These are phyloP conservation scores for Zopfochytrium polystomum DNA, from an alignment of 371 early-diverging fungal genomes.

Conservation along the genomic window DNA sequence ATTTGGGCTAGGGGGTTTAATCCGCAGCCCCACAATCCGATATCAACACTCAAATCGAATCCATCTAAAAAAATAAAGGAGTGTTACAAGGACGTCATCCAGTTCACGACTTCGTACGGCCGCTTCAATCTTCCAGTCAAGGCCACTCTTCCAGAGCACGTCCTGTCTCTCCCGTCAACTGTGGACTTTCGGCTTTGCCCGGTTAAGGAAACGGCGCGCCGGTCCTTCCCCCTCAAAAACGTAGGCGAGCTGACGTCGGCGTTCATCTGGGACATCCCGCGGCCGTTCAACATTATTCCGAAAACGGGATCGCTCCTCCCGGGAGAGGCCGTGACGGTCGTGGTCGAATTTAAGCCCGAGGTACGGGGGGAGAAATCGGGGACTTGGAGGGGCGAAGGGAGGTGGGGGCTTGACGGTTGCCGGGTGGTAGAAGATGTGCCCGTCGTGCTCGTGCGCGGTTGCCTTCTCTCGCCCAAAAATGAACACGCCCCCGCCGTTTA, in stretches of 20 bases:
- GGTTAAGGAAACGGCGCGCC: conserved; percentile 37
- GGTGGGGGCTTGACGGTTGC: no score
- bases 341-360: conserved; percentile 43
- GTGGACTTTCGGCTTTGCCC: conserved; percentile 49
- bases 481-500: neutral
- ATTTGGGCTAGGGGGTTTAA: neutral
- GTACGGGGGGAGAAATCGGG: no score
- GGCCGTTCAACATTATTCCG: conserved; percentile 43
- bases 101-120: conserved; percentile 48
- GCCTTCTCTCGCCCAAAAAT: neutral
- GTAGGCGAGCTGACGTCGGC: conserved; percentile 42
- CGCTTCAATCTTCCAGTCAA: conserved; percentile 46
- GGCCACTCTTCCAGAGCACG: conserved; percentile 50
- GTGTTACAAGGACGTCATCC: conserved; percentile 46
- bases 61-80: conserved; percentile 27
- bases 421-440: no score
- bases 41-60: neutral
- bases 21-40: neutral
- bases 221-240: conserved; percentile 40
- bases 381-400: no score
- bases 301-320: conserved; percentile 36
- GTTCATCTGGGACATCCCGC: conserved; percentile 44
- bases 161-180: conserved; percentile 35
- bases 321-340: conserved; percentile 26
- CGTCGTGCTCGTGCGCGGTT: no score